Evolutionary conservation across 2,329 filamentous ascomycete species (phyloP).

Genomic region (Dactylellina leptospora): DNA sequence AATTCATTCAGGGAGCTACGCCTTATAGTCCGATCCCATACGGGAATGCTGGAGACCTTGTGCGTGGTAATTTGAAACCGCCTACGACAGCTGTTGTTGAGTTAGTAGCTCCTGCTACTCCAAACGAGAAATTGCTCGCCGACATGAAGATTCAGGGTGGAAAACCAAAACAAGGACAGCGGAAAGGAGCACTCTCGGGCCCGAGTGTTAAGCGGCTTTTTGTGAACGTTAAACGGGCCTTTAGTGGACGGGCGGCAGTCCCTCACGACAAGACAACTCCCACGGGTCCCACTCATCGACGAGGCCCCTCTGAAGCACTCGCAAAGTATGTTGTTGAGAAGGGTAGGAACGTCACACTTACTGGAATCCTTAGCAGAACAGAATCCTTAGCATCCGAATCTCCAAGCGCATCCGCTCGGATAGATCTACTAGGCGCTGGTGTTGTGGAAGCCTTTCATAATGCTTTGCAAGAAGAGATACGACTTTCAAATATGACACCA

Average conservation of each 20-base stretch:
- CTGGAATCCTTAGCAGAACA: conserved; percentile 62
- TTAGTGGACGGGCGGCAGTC: conserved; percentile 55
- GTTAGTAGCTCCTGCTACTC: conserved; percentile 66
- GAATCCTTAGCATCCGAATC: conserved; percentile 60
- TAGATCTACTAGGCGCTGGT: conserved; percentile 83
- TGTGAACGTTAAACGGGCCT: conserved; percentile 72
- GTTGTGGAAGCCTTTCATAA: conserved; percentile 81
- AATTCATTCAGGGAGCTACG: conserved; percentile 54
- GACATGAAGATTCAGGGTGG: conserved; percentile 62
- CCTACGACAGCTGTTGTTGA: conserved; percentile 84
- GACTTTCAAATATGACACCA: conserved; percentile 18
- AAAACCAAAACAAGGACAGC: conserved; percentile 49
- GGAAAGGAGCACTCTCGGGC: conserved; percentile 70
- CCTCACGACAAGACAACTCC: conserved; percentile 34
- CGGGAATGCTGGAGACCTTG: conserved; percentile 81
- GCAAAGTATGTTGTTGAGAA: conserved; percentile 50
- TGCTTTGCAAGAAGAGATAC: conserved; percentile 72
- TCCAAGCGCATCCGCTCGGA: conserved; percentile 68
- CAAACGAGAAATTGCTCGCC: conserved; percentile 68
- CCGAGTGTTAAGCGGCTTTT: conserved; percentile 86
- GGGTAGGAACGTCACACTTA: conserved; percentile 61
- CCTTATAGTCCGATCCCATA: conserved; percentile 67
- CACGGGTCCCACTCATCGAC: conserved; percentile 31
- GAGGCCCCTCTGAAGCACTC: conserved; percentile 46
- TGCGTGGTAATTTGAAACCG: conserved; percentile 83